Percentiles rank a stretch among this genome's conserved stretches.
These are phyloP conservation scores for Scutellaria barbata DNA, from an alignment of 257 asterid species.

Conservation along the genomic window DNA sequence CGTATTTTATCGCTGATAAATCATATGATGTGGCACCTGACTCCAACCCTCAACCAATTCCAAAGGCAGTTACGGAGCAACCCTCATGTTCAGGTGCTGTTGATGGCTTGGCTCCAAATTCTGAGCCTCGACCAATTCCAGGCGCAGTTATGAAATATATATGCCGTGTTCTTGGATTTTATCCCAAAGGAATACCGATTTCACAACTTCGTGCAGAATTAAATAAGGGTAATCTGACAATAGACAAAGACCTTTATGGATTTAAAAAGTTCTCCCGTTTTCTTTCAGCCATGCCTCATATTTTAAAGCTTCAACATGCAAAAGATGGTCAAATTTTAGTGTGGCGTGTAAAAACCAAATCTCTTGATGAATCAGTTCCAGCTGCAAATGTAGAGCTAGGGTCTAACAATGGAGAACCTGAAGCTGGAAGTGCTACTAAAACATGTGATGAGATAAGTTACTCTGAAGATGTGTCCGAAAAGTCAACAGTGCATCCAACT, in stretches of 20 bases:
- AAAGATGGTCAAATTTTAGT: conserved; percentile 51
- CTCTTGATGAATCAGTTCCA: conserved; percentile 44
- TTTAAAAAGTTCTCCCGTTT: conserved; percentile 73
- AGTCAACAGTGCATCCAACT: conserved; percentile 29
- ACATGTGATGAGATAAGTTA: conserved; percentile 38
- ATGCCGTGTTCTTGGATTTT: conserved; percentile 47
- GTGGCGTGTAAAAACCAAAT: conserved; percentile 40
- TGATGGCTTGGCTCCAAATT: conserved; percentile 35
- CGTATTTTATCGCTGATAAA: conserved; percentile 41
- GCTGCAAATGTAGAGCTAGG: conserved; percentile 35
- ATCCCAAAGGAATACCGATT: conserved; percentile 70
- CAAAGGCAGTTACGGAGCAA: conserved; percentile 60
- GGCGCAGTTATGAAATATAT: conserved; percentile 57
- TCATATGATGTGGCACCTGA: conserved; percentile 49
- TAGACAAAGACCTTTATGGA: conserved; percentile 76
- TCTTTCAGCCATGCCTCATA: conserved; percentile 74
- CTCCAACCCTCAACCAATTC: conserved; percentile 58
- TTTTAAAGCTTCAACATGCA: conserved; percentile 54
- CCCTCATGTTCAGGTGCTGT: conserved; percentile 42
- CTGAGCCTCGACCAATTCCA: conserved; percentile 63
- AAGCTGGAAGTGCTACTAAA: conserved; percentile 30
- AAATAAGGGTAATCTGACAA: conserved; percentile 42
- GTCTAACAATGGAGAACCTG: conserved; percentile 37
- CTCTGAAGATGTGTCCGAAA: conserved; percentile 41
- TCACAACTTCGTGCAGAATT: conserved; percentile 66